These are phyloP conservation scores for Fraxinus nigra DNA, from an alignment of 305 asterid species.

Conservation along the genomic window DNA sequence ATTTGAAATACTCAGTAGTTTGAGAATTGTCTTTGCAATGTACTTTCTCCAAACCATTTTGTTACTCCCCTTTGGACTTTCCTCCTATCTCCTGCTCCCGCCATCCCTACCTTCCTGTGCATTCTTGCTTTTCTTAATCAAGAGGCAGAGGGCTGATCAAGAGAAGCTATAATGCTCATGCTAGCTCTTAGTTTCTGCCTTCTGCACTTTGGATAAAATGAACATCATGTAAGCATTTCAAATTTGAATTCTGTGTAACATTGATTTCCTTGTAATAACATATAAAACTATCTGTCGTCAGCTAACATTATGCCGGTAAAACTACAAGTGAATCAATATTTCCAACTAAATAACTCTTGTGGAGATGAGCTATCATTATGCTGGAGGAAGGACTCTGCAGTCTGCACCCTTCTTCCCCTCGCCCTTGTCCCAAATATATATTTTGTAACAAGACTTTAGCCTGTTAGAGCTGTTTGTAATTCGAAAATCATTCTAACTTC, in stretches of 20 bases:
- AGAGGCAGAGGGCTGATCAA: background rate
- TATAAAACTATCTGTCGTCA: background rate
- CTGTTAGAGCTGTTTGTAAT: slow-evolving; percentile 5
- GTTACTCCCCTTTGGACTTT: background rate
- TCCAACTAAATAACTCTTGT: background rate
- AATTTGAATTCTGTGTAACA: background rate
- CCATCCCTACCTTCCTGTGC: background rate
- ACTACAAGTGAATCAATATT: background rate
- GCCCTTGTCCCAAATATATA: background rate
- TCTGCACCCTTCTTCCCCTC: background rate
- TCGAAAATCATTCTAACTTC: slow-evolving; percentile 24
- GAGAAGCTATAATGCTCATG: background rate
- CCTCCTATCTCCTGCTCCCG: background rate
- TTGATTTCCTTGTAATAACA: background rate
- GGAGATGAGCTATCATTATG: background rate
- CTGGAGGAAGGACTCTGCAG: background rate
- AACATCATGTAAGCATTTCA: background rate
- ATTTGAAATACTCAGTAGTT: background rate
- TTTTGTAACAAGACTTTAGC: background rate
- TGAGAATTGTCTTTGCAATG: background rate
- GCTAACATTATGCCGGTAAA: background rate
- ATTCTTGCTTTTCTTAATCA: background rate
- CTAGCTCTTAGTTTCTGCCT: background rate
- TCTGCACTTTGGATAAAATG: background rate
- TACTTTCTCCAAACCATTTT: background rate